Evolutionary conservation across 768 basidiomycete genomes (phyloP).

Genomic region (Butyriboletus loyo): DNA sequence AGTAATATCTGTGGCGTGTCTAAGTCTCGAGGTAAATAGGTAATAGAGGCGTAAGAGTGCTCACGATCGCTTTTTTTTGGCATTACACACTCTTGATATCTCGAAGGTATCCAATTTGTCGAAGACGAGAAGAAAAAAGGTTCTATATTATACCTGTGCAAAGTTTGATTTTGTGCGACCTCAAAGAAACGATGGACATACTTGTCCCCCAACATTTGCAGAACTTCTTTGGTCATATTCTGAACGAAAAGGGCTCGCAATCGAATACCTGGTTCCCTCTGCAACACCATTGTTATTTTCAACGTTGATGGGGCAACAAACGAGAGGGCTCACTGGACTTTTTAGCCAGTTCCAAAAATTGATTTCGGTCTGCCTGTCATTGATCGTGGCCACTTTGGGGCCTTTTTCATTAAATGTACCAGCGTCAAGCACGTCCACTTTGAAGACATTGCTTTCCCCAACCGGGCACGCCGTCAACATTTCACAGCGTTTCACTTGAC

Average conservation of each 20-base stretch:
- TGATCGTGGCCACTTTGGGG: neutral
- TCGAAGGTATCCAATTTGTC: slow-evolving; percentile 64
- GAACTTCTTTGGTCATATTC: slow-evolving; percentile 45
- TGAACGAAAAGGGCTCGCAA: slow-evolving; percentile 51
- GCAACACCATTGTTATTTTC: neutral
- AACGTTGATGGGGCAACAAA: neutral
- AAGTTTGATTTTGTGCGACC: neutral
- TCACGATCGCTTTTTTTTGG: slow-evolving; percentile 49
- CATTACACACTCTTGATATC: slow-evolving; percentile 51
- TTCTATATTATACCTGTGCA: slow-evolving; percentile 48
- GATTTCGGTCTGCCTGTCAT: slow-evolving; percentile 13
- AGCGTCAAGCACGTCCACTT: slow-evolving; percentile 20
- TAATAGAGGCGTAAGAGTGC: slow-evolving; percentile 31
- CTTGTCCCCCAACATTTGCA: slow-evolving; percentile 58
- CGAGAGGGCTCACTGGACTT: slow-evolving; percentile 31
- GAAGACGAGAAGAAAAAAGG: slow-evolving; percentile 67
- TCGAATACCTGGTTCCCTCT: slow-evolving; percentile 37
- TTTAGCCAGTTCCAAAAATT: slow-evolving; percentile 36
- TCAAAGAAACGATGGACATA: slow-evolving; percentile 19
- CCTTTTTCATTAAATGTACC: slow-evolving; percentile 8
- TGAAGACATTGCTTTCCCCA: slow-evolving; percentile 17
- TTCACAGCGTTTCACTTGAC: slow-evolving; percentile 28
- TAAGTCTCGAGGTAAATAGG: neutral
- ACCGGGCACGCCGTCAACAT: slow-evolving; percentile 25
- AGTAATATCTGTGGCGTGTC: slow-evolving; percentile 45